Conservation (phyloP, 2,329 filamentous ascomycete genomes). For the Epichloe gansuensis region DNA sequence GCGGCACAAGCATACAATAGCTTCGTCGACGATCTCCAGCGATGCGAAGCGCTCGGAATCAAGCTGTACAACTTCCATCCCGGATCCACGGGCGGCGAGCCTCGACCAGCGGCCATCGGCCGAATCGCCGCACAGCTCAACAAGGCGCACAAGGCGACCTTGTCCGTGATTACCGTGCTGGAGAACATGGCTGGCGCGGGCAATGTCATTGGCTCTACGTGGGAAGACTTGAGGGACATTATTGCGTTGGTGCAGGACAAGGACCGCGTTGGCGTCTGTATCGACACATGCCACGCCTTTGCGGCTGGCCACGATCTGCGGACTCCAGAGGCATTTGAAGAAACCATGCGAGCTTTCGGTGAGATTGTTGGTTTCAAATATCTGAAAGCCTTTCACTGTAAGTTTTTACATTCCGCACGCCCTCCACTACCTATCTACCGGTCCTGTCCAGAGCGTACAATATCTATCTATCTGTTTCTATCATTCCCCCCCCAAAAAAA, state of each 20-base stretch:
- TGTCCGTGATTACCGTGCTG: constrained; percentile 65
- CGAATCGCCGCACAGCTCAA: constrained; percentile 78
- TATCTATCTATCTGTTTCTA: too few relatives aligned
- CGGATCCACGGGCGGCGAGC: constrained; percentile 61
- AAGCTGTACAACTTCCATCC: constrained; percentile 97
- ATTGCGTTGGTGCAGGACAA: constrained; percentile 73
- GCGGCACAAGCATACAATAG: constrained; percentile 72
- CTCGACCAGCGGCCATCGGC: constrained; percentile 54
- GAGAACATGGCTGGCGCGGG: constrained; percentile 93
- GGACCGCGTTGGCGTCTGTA: constrained; percentile 75
- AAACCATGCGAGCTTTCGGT: constrained; percentile 67
- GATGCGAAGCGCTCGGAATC: constrained; percentile 80
- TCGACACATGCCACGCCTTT: constrained; percentile 95
- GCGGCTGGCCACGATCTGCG: constrained; percentile 86
- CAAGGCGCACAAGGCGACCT: constrained; percentile 63
- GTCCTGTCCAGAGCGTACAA: background rate
- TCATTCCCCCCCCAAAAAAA: background rate
- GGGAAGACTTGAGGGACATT: constrained; percentile 77
- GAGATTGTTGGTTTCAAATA: constrained; percentile 63
- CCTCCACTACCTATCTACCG: background rate
- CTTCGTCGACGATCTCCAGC: constrained; percentile 76
- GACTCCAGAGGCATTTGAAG: constrained; percentile 56
- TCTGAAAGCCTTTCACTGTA: constrained; percentile 65
- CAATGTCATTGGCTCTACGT: constrained; percentile 73
- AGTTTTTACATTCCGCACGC: constrained; percentile 5